Base-by-base conservation (phyloP, 2,329 filamentous ascomycete species). In the Chaetothyriales sp. region DNA sequence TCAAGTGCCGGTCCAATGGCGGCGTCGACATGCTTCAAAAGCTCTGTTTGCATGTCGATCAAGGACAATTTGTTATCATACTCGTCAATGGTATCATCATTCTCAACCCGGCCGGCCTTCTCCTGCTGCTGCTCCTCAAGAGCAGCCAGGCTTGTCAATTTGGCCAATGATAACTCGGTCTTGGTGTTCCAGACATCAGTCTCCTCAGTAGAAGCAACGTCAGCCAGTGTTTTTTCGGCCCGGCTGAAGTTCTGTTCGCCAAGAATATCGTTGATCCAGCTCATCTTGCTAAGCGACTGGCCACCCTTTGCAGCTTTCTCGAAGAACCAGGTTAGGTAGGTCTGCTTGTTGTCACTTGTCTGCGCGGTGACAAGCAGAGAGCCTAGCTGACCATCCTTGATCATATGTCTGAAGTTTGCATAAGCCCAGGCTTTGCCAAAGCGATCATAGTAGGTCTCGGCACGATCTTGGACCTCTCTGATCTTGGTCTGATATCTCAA, bases 251-350 rank as follows among this genome's bases (percentile, higher is more conserved):
- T 81, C 53, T 81, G 76, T 64, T 92, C 86, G 20, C 78, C 77
- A 54, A 82, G 75, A 6, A 97, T 77, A 64, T 97, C 89, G 65
- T 98, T 94, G 70, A 98, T 94, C 92, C 92, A 98, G 47, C 83
- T 82, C 45, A 98, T 75, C 61, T 87, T 87, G 25, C 83, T 82
- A 2, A 61, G 44, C 18, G 52, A 47, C 43, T 61, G 57, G n/a
- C 57, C 55, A 56, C 88, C 80, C 56, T 82, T 76, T 0, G 81
- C 77, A 57, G 82, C 79, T 51, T 79, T 82, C 44, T 86, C 80
- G 47, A 98, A 74, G 62, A 89, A 98, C 49, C 76, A 75, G 0
- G 88, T 94, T 51, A 94, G 77, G 62, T 81, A 83, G 48, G 78
- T 70, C 58, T 81, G 81, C 61, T 89, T 85, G 9, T 53, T 51